Percentiles rank a stretch among this genome's conserved stretches.
Conservation (phyloP, 2,329 filamentous ascomycete species). For the Fonsecaea multimorphosa region DNA sequence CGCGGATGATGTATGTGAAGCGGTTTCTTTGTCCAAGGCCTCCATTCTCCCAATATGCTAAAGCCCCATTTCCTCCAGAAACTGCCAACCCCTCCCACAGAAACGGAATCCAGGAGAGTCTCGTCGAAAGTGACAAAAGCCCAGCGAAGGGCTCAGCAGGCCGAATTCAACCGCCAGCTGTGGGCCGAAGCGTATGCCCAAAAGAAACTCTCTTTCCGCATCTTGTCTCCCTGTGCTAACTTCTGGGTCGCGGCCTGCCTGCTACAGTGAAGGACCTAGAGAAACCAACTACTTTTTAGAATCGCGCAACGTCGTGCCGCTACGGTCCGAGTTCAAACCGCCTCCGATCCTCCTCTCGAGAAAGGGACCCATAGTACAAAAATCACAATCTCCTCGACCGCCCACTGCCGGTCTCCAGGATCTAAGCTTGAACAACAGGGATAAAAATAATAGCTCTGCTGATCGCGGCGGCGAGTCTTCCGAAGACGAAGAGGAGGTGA, state of each 20-base stretch:
- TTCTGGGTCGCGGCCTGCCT: not conserved
- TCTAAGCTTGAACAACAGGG: conserved; percentile 53
- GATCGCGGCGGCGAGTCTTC: conserved; percentile 61
- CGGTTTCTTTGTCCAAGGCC: not conserved
- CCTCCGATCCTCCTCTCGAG: conserved; percentile 84
- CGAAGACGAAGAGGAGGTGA: conserved; percentile 63
- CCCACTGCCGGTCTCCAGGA: conserved; percentile 29
- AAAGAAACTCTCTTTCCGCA: not conserved
- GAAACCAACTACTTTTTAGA: conserved; percentile 77
- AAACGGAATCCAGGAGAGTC: conserved; percentile 52
- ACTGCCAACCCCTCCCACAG: conserved; percentile 46
- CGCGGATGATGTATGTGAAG: conserved; percentile 64
- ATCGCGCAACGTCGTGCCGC: conserved; percentile 63
- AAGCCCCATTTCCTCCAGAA: conserved; percentile 26
- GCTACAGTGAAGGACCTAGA: conserved; percentile 68
- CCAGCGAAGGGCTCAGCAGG: conserved; percentile 78
- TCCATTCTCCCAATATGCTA: not conserved
- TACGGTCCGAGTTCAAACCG: conserved; percentile 77
- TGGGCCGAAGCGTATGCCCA: conserved; percentile 82
- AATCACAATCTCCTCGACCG: conserved; percentile 31
- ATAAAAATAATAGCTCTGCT: conserved; percentile 55
- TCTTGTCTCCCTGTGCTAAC: not conserved
- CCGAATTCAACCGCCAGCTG: conserved; percentile 80
- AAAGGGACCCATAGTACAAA: conserved; percentile 54
- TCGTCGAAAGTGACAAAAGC: conserved; percentile 69